Evolutionary conservation across 768 basidiomycete genomes (phyloP).

Genomic region (Pulveroboletus sp.): DNA sequence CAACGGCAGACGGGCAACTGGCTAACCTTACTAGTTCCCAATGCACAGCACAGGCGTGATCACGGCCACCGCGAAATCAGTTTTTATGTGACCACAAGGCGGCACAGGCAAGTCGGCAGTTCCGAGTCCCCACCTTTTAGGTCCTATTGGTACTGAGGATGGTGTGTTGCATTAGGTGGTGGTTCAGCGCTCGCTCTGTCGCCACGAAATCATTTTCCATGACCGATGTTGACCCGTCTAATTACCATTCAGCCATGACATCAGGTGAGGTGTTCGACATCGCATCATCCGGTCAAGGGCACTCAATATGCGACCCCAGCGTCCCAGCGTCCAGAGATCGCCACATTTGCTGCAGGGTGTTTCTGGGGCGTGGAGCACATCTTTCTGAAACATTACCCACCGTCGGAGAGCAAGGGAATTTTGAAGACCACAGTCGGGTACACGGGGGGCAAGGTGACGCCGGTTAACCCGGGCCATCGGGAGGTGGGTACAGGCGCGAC

Average conservation of each 20-base stretch:
- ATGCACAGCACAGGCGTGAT: too few species aligned
- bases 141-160: too few species aligned
- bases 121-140: too few species aligned
- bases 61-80: too few species aligned
- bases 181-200: constrained; percentile 20
- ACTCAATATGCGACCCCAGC: too few species aligned
- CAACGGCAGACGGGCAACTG: too few species aligned
- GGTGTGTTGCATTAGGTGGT: too few species aligned
- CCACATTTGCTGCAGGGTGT: constrained; percentile 56
- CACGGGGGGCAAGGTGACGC: constrained; percentile 61
- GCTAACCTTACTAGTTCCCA: too few species aligned
- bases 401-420: constrained; percentile 67
- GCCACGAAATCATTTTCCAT: constrained; percentile 15
- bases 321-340: constrained; percentile 41
- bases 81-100: too few species aligned
- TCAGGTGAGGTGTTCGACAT: constrained; percentile 17
- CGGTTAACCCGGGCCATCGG: constrained; percentile 59
- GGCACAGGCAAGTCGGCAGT: too few species aligned
- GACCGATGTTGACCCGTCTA: constrained; percentile 36
- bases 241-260: constrained; percentile 41
- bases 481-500: constrained; percentile 79
- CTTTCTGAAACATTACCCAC: constrained; percentile 75
- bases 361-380: constrained; percentile 94
- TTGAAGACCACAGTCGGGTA: constrained; percentile 74
- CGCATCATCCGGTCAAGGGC: too few species aligned